Base-by-base conservation (phyloP, 352 stramenopile genomes). In the Phytopythium sindhum region DNA sequence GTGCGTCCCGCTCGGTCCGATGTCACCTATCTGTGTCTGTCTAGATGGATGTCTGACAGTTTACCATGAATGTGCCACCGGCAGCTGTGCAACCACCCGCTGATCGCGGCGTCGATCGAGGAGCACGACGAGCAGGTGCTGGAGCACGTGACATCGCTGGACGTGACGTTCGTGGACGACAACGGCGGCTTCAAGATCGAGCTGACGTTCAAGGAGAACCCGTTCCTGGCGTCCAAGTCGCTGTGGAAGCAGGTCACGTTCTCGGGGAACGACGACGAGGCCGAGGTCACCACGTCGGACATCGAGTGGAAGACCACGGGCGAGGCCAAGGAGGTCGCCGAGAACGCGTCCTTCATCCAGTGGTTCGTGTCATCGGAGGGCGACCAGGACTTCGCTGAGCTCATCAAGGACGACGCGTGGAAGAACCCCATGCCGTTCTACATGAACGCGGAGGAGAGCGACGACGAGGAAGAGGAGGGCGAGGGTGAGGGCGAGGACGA, bases 361-460 rank as follows among this genome's bases (percentile, higher is more conserved):
- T 89, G 79, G 80, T 77, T 91, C 55, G 58, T 66, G n/a, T 70
- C 75, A 42, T 80, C 73, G 17, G 79, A 89, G 2, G 77, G 68
- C 7, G 74, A 85, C 26, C 72, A 89, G 58, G 80, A 88, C 51
- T 55, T 89, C 14, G 79, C 82, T 11, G 81, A 93, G 69, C 76
- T 86, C 53, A 90, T 93, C 57, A 90, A 91, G 76, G 82, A 93
- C 60, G 84, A 93, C 37, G 42, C 90, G 7, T 93, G 78, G 82
- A 91, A 90, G 74, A 80, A 77, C 62, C 81, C 84, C 17, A 75
- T 91, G 44, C 68, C 63, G 75, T 86, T 78, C 57, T 93, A 81
- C 71, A 19, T 79, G 31, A 67, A 67, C 21, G 53, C 67, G 60
- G 75, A 62, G 19, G 59, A 81, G 28, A 64, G 84, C 24, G 77